Evolutionary conservation across 805 yeast species (phyloP).

Genomic region (Novakomyces olei): DNA sequence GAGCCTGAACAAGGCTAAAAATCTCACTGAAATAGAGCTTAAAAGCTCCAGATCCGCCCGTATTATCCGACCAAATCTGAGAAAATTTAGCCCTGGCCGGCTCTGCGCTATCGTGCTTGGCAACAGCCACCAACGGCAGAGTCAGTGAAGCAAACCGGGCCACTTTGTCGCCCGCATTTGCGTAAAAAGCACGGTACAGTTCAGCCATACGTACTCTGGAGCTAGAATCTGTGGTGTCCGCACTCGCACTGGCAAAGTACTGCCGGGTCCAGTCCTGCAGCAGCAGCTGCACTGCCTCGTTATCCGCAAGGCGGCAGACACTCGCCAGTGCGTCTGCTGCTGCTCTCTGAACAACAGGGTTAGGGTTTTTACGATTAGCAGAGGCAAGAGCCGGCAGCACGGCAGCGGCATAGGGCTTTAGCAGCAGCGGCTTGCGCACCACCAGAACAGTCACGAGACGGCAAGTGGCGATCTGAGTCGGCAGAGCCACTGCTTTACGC

Average conservation of each 20-base stretch:
- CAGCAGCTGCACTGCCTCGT: conserved; percentile 31
- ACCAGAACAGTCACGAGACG: conserved; percentile 45
- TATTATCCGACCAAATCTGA: conserved; percentile 56
- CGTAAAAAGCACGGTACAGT: conserved; percentile 44
- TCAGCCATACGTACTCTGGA: conserved; percentile 31
- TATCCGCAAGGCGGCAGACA: conserved; percentile 37
- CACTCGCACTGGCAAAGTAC: conserved; percentile 31
- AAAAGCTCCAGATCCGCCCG: conserved; percentile 51
- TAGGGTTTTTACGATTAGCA: conserved; percentile 28
- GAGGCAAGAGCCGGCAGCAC: conserved; percentile 22
- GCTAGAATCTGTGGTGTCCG: conserved; percentile 15
- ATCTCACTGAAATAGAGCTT: conserved; percentile 53
- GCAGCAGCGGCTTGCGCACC: conserved; percentile 27
- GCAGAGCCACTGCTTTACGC: conserved; percentile 60
- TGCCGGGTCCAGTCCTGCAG: conserved; percentile 26
- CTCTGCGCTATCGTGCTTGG: conserved; percentile 38
- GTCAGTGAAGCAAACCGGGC: conserved; percentile 37
- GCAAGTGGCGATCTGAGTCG: conserved; percentile 74
- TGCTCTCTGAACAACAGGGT: conserved; percentile 47
- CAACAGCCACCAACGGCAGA: conserved; percentile 61
- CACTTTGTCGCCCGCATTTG: conserved; percentile 47
- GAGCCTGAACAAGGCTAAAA: conserved; percentile 23
- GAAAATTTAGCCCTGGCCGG: conserved; percentile 29
- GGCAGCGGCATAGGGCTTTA: conserved; percentile 35
- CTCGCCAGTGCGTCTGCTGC: conserved; percentile 69